Evolutionary conservation across 306 rosid genomes (phyloP).

Genomic region (Vigna angularis): DNA sequence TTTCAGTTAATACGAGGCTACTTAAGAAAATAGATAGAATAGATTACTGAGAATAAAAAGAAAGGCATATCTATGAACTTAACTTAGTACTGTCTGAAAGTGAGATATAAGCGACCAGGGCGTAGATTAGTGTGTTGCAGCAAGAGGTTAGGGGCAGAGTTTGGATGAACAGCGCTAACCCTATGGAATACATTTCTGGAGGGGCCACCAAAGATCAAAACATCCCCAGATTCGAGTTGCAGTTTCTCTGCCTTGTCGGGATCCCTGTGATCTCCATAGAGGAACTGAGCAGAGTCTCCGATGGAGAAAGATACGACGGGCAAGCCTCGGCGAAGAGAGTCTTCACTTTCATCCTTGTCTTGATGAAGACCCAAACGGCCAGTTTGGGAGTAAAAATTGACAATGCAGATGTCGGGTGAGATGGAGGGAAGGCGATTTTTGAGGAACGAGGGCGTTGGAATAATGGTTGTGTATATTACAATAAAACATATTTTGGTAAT

Average conservation of each 20-base stretch:
- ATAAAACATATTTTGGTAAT: too few species aligned
- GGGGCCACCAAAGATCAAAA: conserved; percentile 79
- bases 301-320: conserved; percentile 90
- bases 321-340: conserved; percentile 50
- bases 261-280: conserved; percentile 59
- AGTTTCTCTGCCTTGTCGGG: conserved; percentile 52
- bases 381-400: conserved; percentile 63
- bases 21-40: neutral
- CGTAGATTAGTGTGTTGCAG: conserved; percentile 57
- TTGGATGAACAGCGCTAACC: conserved; percentile 51
- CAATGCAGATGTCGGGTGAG: conserved; percentile 70
- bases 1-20: too few species aligned
- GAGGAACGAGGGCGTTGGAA: conserved; percentile 39
- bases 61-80: too few species aligned
- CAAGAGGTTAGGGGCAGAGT: conserved; percentile 61
- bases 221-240: conserved; percentile 75
- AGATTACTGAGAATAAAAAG: too few species aligned
- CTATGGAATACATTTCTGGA: conserved; percentile 80
- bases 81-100: conserved; percentile 66
- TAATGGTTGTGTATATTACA: too few species aligned
- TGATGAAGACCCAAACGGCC: conserved; percentile 88
- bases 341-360: conserved; percentile 82
- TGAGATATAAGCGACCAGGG: conserved; percentile 79
- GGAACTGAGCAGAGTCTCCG: conserved; percentile 80
- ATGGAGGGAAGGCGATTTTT: conserved; percentile 50